Evolutionary conservation across 305 asterid species (phyloP).

Genomic region (Fraxinus paxiana): DNA sequence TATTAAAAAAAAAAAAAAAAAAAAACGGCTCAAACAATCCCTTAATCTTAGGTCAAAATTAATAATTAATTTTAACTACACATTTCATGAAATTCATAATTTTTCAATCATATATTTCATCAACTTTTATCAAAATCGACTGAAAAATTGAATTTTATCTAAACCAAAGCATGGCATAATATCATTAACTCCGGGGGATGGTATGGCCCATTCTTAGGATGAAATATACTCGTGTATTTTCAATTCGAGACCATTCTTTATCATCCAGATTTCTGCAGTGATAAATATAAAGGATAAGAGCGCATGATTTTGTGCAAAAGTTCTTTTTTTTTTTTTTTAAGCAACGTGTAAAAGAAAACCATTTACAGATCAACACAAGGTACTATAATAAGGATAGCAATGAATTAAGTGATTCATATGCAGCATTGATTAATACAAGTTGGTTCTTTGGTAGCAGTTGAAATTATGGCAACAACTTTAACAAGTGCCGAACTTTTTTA

Average conservation of each 20-base stretch:
- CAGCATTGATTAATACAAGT: not conserved
- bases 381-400: not conserved
- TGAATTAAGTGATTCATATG: not conserved
- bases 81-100: too few species aligned
- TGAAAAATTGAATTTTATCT: too few species aligned
- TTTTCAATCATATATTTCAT: too few species aligned
- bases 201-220: not conserved
- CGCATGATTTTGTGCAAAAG: not conserved
- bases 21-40: too few species aligned
- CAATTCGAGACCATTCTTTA: not conserved
- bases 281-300: not conserved
- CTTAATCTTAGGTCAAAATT: too few species aligned
- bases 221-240: not conserved
- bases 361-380: not conserved
- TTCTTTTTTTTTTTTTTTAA: too few species aligned
- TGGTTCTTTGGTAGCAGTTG: not conserved
- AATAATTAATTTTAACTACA: too few species aligned
- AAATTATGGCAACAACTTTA: not conserved
- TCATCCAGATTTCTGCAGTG: not conserved
- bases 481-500: not conserved
- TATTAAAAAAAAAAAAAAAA: too few species aligned
- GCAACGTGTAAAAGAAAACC: not conserved
- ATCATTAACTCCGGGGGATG: not conserved
- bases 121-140: too few species aligned
- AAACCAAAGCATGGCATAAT: not conserved